These are phyloP conservation scores for Funneliformis geosporum DNA, from an alignment of 192 early-diverging fungal genomes.

Conservation along the genomic window DNA sequence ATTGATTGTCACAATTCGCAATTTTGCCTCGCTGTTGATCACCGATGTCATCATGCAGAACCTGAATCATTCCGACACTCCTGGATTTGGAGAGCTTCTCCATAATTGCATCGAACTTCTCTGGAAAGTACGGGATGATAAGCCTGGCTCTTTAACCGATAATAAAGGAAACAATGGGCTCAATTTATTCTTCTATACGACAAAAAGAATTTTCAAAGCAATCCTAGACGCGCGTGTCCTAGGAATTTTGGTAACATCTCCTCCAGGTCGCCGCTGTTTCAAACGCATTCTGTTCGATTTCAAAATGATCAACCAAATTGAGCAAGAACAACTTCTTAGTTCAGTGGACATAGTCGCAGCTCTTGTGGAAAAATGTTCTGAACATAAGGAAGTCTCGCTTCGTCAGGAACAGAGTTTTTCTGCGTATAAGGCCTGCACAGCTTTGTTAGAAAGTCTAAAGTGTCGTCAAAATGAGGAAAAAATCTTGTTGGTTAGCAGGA, in stretches of 20 bases:
- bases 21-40: not conserved
- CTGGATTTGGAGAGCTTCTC: not conserved
- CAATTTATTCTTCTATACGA: not conserved
- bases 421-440: slow-evolving; percentile 6
- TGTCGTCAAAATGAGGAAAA: not conserved
- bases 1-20: not conserved
- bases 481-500: not conserved
- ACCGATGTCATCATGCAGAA: not conserved
- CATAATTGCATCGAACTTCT: slow-evolving; percentile 7
- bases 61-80: not conserved
- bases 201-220: not conserved
- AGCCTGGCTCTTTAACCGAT: not conserved
- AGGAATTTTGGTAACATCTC: not conserved
- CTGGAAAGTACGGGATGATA: not conserved
- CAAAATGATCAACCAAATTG: not conserved
- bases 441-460: slow-evolving; percentile 2
- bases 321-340: not conserved
- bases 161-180: not conserved
- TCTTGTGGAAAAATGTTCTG: slow-evolving; percentile 22
- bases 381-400: not conserved
- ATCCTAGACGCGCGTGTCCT: not conserved
- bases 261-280: not conserved
- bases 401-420: not conserved
- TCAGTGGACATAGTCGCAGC: not conserved
- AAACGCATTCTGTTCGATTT: slow-evolving; percentile 14